Percentiles rank a stretch among this genome's conserved stretches.
Evolutionary conservation across 495 filamentous ascomycete species (phyloP).

Genomic region (Cercophora samala): DNA sequence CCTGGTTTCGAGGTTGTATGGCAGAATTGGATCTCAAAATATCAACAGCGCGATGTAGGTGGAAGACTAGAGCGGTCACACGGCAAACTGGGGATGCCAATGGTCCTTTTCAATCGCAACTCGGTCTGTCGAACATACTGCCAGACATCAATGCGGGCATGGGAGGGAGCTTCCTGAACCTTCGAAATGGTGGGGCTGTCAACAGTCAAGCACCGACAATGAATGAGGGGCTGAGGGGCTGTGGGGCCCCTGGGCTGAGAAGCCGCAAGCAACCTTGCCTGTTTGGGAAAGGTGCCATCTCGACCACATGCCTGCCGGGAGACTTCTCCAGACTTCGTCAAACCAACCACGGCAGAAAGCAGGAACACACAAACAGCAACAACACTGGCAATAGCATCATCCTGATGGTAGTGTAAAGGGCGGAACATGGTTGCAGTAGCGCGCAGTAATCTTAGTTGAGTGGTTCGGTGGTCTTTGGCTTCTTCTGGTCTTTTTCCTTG

Average conservation of each 20-base stretch:
- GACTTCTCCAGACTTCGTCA: no score
- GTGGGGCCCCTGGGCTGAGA: not conserved
- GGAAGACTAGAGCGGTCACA: not conserved
- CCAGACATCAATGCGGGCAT: constrained; percentile 10
- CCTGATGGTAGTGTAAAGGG: no score
- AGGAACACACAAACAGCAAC: no score
- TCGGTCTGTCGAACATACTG: not conserved
- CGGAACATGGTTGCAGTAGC: no score
- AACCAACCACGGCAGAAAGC: no score
- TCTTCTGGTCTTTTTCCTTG: constrained; percentile 16
- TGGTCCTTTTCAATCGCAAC: not conserved
- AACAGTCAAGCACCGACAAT: constrained; percentile 10
- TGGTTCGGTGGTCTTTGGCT: not conserved
- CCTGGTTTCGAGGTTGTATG: not conserved
- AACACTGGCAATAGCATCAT: no score
- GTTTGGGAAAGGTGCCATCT: constrained; percentile 5
- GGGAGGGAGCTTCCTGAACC: constrained; percentile 32
- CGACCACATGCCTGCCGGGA: no score
- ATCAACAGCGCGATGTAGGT: not conserved
- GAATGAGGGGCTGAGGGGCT: not conserved
- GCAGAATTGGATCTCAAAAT: not conserved
- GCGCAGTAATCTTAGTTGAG: not conserved
- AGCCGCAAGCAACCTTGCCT: constrained; percentile 1
- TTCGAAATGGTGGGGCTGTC: constrained; percentile 34
- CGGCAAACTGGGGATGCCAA: not conserved